A percentile compares a stretch with the other conserved stretches of the same genome.
These are phyloP conservation scores for Xerocomellus chrysenteron DNA, from an alignment of 768 basidiomycete genomes.

Conservation along the genomic window DNA sequence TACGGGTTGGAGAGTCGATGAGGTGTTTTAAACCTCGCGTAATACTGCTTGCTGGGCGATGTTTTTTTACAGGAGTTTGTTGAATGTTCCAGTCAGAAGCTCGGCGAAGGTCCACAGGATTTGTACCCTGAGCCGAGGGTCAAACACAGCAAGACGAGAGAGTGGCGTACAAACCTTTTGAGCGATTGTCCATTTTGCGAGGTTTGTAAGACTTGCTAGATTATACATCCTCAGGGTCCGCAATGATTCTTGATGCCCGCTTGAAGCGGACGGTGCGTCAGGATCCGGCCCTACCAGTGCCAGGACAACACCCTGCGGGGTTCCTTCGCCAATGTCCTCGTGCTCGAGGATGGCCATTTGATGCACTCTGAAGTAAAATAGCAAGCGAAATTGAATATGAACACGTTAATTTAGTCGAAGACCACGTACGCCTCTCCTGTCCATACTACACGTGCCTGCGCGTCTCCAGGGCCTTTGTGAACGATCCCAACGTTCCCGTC, in stretches of 20 bases:
- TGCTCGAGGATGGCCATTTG: constrained; percentile 76
- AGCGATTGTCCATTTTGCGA: constrained; percentile 71
- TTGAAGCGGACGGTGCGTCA: constrained; percentile 39
- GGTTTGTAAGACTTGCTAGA: constrained; percentile 66
- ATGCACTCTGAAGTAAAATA: constrained; percentile 50
- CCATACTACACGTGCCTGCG: constrained; percentile 68
- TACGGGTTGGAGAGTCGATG: constrained; percentile 37
- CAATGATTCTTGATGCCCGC: constrained; percentile 53
- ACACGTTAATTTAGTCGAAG: not conserved
- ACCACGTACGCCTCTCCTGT: constrained; percentile 66
- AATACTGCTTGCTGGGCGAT: constrained; percentile 56
- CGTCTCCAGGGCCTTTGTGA: constrained; percentile 68
- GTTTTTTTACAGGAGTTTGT: constrained; percentile 43
- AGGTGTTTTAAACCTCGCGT: constrained; percentile 64
- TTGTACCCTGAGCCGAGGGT: constrained; percentile 43
- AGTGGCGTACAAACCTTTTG: constrained; percentile 50
- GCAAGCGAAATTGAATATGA: not conserved
- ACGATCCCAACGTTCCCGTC: constrained; percentile 41
- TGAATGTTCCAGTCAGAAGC: constrained; percentile 52
- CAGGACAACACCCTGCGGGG: constrained; percentile 73
- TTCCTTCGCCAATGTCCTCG: constrained; percentile 53
- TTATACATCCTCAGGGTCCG: constrained; percentile 80
- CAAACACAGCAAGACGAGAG: constrained; percentile 2
- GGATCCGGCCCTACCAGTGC: constrained; percentile 67
- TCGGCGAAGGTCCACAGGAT: constrained; percentile 59